These are phyloP conservation scores for Centella asiatica DNA, from an alignment of 129 eudicot species.

Conservation along the genomic window DNA sequence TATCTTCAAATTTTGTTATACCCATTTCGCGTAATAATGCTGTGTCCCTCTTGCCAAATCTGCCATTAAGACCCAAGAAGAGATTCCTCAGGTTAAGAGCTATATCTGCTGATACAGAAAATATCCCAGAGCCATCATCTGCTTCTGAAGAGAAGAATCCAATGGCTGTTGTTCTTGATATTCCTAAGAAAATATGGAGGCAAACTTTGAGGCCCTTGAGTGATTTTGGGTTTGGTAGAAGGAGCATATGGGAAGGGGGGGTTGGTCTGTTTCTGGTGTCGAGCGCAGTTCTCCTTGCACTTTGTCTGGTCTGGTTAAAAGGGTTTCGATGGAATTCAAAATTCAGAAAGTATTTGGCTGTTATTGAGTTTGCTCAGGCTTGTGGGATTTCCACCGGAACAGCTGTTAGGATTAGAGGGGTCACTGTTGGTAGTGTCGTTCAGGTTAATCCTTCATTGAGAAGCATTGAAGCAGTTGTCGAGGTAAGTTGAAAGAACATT, in stretches of 20 bases:
- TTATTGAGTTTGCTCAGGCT: conserved; percentile 78
- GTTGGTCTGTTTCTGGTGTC: conserved; percentile 85
- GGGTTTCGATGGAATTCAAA: conserved; percentile 67
- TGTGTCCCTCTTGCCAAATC: conserved; percentile 27
- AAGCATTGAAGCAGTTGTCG: conserved; percentile 79
- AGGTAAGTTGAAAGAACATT: conserved; percentile 38
- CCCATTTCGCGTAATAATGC: conserved; percentile 23
- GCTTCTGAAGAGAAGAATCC: conserved; percentile 33
- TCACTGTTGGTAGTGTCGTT: conserved; percentile 78
- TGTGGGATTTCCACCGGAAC: conserved; percentile 85
- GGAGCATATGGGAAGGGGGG: conserved; percentile 98
- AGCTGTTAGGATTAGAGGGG: conserved; percentile 85
- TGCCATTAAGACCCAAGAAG: conserved; percentile 34
- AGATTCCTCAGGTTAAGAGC: conserved; percentile 24
- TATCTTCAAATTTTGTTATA: conserved; percentile 28
- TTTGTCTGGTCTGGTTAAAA: conserved; percentile 69
- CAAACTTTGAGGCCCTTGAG: conserved; percentile 68
- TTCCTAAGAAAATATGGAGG: conserved; percentile 60
- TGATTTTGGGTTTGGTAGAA: conserved; percentile 82
- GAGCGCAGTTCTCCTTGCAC: conserved; percentile 53
- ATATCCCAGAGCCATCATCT: conserved; percentile 35
- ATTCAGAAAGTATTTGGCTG: conserved; percentile 67
- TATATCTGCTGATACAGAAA: conserved; percentile 35
- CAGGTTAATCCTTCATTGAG: conserved; percentile 78
- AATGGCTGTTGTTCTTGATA: conserved; percentile 40